Percentiles rank a stretch among this genome's conserved stretches.
phyloP scores from a whole-genome alignment of 1,139 yeast species.

The Pichia sp. region DNA sequence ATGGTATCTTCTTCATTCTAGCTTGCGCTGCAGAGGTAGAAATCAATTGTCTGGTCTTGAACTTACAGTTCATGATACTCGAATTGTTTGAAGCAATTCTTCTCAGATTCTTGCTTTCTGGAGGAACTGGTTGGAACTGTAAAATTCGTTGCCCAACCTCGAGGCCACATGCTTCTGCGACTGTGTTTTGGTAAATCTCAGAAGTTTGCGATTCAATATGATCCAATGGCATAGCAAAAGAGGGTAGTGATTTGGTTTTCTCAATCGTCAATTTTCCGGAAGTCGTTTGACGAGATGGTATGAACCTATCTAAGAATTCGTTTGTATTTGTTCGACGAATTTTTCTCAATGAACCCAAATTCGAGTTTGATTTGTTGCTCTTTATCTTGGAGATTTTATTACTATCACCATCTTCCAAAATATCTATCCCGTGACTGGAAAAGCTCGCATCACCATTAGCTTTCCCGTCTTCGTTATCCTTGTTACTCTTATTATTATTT shows the following conservation, averaged over 20 bases:
- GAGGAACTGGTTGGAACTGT: constrained; percentile 85
- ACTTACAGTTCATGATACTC: constrained; percentile 17
- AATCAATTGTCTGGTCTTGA: constrained; percentile 26
- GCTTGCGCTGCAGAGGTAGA: constrained; percentile 35
- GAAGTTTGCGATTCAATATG: constrained; percentile 69
- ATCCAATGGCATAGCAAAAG: constrained; percentile 40
- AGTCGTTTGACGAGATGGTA: constrained; percentile 50
- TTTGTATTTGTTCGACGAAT: constrained; percentile 32
- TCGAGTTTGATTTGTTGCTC: constrained; percentile 12
- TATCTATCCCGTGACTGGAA: background rate
- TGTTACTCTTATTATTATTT: constrained; percentile 2
- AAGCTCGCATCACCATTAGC: background rate
- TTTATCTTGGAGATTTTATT: constrained; percentile 1
- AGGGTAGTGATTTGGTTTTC: constrained; percentile 19
- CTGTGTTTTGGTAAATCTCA: constrained; percentile 73
- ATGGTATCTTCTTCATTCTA: constrained; percentile 65
- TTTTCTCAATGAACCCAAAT: constrained; percentile 22
- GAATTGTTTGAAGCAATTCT: constrained; percentile 22
- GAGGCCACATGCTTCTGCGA: constrained; percentile 92
- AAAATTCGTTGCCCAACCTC: constrained; percentile 79
- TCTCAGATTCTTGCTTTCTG: constrained; percentile 44
- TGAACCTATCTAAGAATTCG: constrained; percentile 42
- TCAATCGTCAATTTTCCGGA: constrained; percentile 38
- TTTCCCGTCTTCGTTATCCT: background rate
- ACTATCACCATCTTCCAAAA: constrained; percentile 2